phyloP scores from a whole-genome alignment of 192 early-diverging fungal species.

The Backusella westeae region DNA sequence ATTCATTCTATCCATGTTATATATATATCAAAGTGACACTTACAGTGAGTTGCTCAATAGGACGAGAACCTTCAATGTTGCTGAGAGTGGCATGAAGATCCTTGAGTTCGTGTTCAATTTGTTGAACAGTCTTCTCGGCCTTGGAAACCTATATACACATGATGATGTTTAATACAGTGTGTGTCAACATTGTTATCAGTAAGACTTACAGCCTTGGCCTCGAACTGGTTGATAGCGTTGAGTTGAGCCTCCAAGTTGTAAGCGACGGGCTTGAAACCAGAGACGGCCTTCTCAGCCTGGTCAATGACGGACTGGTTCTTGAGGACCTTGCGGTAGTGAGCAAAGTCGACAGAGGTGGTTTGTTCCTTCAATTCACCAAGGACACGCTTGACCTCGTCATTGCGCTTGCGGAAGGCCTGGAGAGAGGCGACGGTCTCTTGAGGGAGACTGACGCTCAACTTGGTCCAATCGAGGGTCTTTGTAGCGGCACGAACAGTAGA shows the following conservation, averaged over 20 bases:
- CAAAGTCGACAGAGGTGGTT: slow-evolving; percentile 82
- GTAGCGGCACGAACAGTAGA: slow-evolving; percentile 60
- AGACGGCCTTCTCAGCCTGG: slow-evolving; percentile 85
- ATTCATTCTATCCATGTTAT: background rate
- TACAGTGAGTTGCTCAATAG: slow-evolving; percentile 92
- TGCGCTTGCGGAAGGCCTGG: slow-evolving; percentile 91
- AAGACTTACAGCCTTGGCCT: slow-evolving; percentile 71
- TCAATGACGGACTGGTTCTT: slow-evolving; percentile 91
- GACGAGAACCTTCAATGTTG: slow-evolving; percentile 93
- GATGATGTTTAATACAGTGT: background rate
- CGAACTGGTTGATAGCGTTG: slow-evolving; percentile 72
- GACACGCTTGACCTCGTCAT: slow-evolving; percentile 84
- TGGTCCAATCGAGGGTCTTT: slow-evolving; percentile 80
- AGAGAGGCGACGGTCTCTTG: slow-evolving; percentile 88
- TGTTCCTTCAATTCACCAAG: slow-evolving; percentile 84
- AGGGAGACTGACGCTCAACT: slow-evolving; percentile 78
- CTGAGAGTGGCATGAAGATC: slow-evolving; percentile 86
- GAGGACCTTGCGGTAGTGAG: slow-evolving; percentile 77
- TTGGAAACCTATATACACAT: slow-evolving; percentile 56
- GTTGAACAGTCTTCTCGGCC: slow-evolving; percentile 81
- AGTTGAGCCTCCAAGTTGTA: slow-evolving; percentile 88
- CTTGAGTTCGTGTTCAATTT: slow-evolving; percentile 81
- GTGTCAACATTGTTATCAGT: background rate
- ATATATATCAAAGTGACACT: slow-evolving; percentile 13
- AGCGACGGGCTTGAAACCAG: slow-evolving; percentile 74